phyloP scores from a whole-genome alignment of 73 alveolate species.

The Tetrahymena borealis region DNA sequence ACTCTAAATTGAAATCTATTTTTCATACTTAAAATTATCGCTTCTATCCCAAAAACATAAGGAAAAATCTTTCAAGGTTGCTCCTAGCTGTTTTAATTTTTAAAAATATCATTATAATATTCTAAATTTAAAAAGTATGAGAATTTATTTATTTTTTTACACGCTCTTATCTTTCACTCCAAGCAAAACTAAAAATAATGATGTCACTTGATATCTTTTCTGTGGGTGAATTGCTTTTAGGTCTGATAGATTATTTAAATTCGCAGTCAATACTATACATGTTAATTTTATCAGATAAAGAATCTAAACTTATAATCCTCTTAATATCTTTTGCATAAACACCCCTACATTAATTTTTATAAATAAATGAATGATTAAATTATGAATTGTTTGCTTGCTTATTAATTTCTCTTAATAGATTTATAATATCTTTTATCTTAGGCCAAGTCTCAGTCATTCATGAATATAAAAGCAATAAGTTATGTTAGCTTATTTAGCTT shows the following conservation, averaged over 20 bases:
- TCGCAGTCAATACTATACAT: slow-evolving; percentile 17
- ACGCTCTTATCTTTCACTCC: slow-evolving; percentile 38
- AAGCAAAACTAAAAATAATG: slow-evolving; percentile 34
- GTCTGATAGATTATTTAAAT: slow-evolving; percentile 5
- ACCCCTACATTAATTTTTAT: too few species aligned
- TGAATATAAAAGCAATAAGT: too few species aligned
- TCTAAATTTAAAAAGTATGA: too few species aligned
- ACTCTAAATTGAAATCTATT: slow-evolving; percentile 8
- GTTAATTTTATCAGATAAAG: slow-evolving; percentile 11
- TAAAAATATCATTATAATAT: too few species aligned
- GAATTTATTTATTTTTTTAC: too few species aligned
- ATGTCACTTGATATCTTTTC: slow-evolving; percentile 4
- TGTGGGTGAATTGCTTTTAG: slow-evolving; percentile 2
- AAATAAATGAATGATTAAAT: too few species aligned
- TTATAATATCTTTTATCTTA: too few species aligned
- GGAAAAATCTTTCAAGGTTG: slow-evolving; percentile 18
- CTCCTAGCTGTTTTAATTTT: slow-evolving; percentile 20
- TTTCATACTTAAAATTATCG: neutral
- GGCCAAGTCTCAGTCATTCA: too few species aligned
- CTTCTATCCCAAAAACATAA: slow-evolving; percentile 23
- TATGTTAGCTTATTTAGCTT: too few species aligned
- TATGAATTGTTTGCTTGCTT: too few species aligned
- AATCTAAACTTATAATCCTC: slow-evolving; percentile 19
- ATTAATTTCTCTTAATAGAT: too few species aligned
- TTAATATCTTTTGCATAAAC: slow-evolving; percentile 3